Conservation (phyloP, 805 yeast species). For the Sugiyamaella boreocaroliniensis region DNA sequence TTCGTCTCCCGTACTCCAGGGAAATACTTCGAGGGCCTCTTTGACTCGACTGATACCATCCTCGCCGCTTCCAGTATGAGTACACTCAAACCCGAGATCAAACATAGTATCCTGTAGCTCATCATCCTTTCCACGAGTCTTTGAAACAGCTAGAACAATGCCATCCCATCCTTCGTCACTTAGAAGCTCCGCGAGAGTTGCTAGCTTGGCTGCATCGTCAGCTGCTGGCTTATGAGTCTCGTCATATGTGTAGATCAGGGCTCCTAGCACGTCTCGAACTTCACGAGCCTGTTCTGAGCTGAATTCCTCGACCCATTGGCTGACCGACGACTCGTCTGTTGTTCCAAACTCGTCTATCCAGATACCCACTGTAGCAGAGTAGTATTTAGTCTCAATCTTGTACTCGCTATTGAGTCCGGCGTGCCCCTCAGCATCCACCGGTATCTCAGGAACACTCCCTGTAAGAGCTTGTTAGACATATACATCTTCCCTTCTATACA, state of each 20-base stretch:
- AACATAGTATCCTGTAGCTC: constrained; percentile 16
- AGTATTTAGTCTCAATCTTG: constrained; percentile 29
- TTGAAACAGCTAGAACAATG: constrained; percentile 21
- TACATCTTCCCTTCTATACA: not conserved
- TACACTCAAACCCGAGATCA: constrained; percentile 26
- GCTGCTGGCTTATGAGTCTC: constrained; percentile 8
- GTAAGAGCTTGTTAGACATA: constrained; percentile 22
- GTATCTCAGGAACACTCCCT: constrained; percentile 18
- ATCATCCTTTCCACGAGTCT: constrained; percentile 9
- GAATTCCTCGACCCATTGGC: constrained; percentile 30
- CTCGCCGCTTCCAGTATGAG: constrained; percentile 16
- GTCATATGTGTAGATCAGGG: constrained; percentile 31
- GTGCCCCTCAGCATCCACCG: constrained; percentile 18
- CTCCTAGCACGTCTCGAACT: constrained; percentile 32
- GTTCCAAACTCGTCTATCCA: constrained; percentile 34
- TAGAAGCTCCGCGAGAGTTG: constrained; percentile 17
- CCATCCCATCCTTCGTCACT: constrained; percentile 26
- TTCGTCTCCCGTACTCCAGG: not conserved
- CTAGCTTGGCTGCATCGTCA: constrained; percentile 14
- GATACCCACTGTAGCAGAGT: constrained; percentile 28
- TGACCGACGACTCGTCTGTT: constrained; percentile 18
- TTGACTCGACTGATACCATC: constrained; percentile 25
- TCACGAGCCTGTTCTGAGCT: constrained; percentile 30
- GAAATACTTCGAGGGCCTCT: constrained; percentile 25
- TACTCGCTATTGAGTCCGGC: constrained; percentile 26